Evolutionary conservation across 2,329 filamentous ascomycete genomes (phyloP), one percentile per base, ranked within the genome.

Genomic region (Anthostomella pinea): DNA sequence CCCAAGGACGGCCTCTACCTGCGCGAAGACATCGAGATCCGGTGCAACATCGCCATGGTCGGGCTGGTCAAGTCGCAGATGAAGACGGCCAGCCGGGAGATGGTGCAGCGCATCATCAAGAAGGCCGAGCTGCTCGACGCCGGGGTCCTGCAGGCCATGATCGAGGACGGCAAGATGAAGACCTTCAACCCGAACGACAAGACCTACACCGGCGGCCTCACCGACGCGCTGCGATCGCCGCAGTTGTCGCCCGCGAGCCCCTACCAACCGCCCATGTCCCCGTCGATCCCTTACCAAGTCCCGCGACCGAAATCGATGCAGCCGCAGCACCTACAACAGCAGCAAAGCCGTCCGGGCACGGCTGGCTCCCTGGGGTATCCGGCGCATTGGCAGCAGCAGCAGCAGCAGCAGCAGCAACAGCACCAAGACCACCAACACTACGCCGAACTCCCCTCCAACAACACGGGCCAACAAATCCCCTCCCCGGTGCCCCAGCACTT

Each of bases 81-180:
- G 52, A 83, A 82, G 62, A 70, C 77, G 7, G 78, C 82, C 6
- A 80, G 78, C 49, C 81, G 79, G 46, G 72, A 82, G 42, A 82
- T 86, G 76, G 75, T 86, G 1, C 68, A 75, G 35, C 72, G 82
- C 31, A 75, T 87, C 55, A 78, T 85, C 53, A 83, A 83, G 53
- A 85, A 85, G 66, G 82, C 82, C 1, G 80, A 83, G 58, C 65
- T 86, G 15, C 66, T 86, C 24, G 82, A 85, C 49, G 68, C 80
- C 5, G 82, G 82, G 11, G 69, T 77, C 13, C 65, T 86, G 31
- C 74, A 77, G 26, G 81, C 77, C 37, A 83, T 86, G 79, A 77
- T 84, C 53, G 72, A 83, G 49, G 67, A 81, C 43, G 81, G 81
- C 30, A 75, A 67, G 51, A 66, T 85, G 41, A 78, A 69, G 62